phyloP scores from a whole-genome alignment of 176 grass and related monocot species.

The Elaeis guineensis region DNA sequence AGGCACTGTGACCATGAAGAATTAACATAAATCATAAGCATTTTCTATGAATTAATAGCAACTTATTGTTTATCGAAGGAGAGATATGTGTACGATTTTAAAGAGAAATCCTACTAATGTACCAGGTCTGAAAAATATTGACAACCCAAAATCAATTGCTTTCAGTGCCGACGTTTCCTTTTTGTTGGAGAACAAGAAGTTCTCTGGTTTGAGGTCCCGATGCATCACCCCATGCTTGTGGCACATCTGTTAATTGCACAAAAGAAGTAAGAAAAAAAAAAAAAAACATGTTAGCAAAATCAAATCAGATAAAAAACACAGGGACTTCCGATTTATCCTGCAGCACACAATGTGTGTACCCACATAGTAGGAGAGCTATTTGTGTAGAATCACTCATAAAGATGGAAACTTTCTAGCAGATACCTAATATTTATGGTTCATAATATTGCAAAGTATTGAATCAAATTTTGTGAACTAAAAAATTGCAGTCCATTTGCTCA shows the following conservation, averaged over 20 bases:
- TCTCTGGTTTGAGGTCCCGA: conserved; percentile 85
- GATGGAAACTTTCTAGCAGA: too few relatives aligned
- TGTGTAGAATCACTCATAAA: too few relatives aligned
- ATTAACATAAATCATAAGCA: too few relatives aligned
- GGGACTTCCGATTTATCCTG: not conserved
- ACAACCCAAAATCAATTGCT: conserved; percentile 84
- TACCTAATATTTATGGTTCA: too few relatives aligned
- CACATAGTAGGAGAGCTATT: too few relatives aligned
- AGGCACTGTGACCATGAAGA: too few relatives aligned
- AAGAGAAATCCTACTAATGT: not conserved
- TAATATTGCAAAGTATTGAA: too few relatives aligned
- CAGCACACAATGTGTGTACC: not conserved
- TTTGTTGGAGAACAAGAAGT: conserved; percentile 90
- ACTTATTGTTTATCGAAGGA: too few relatives aligned
- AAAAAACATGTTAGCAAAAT: not conserved
- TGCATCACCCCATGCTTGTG: conserved; percentile 92
- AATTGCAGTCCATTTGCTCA: too few relatives aligned
- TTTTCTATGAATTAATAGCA: too few relatives aligned
- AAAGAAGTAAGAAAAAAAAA: too few relatives aligned
- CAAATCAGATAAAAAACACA: not conserved
- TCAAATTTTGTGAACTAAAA: too few relatives aligned
- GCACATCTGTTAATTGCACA: conserved; percentile 46
- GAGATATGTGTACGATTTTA: not conserved
- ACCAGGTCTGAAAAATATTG: conserved; percentile 90
- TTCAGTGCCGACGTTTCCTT: conserved; percentile 72